These are phyloP conservation scores for Dovyalis caffra DNA, from an alignment of 345 rosid species.

Conservation along the genomic window DNA sequence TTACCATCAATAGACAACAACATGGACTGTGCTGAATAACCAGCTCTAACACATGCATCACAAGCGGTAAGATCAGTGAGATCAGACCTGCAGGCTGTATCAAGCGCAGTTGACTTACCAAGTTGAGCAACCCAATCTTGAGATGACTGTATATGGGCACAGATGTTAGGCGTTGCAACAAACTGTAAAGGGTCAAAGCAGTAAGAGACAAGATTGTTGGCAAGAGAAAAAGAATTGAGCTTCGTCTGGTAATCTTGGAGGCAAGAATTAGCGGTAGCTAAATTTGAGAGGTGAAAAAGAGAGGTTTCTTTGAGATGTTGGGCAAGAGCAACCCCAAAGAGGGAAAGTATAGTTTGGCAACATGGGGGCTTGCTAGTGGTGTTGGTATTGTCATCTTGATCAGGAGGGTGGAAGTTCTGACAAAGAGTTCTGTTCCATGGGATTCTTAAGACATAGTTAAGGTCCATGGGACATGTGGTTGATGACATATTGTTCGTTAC, in stretches of 20 bases:
- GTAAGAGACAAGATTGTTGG: constrained; percentile 39
- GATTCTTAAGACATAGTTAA: constrained; percentile 51
- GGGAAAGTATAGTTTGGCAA: constrained; percentile 51
- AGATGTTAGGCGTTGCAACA: constrained; percentile 41
- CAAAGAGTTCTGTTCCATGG: constrained; percentile 72
- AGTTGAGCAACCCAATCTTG: constrained; percentile 61
- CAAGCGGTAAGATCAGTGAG: constrained; percentile 56
- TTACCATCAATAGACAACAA: constrained; percentile 53
- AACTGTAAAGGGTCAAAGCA: constrained; percentile 62
- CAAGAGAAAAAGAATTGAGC: constrained; percentile 52
- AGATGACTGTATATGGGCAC: constrained; percentile 51
- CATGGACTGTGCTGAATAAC: constrained; percentile 40
- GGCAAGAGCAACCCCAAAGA: constrained; percentile 58
- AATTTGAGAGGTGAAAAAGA: constrained; percentile 53
- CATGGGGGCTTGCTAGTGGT: constrained; percentile 30
- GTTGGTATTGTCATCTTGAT: not conserved
- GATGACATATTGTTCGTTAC: not conserved
- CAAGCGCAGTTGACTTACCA: constrained; percentile 49
- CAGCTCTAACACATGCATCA: constrained; percentile 62
- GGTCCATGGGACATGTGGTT: constrained; percentile 58
- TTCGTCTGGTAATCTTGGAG: constrained; percentile 53
- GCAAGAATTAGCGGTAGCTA: constrained; percentile 57
- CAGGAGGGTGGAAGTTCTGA: constrained; percentile 21
- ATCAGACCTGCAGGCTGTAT: constrained; percentile 60
- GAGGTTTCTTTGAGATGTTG: constrained; percentile 58